Conservation (phyloP, 441 rosid genomes). For the Erodium moschatum region DNA sequence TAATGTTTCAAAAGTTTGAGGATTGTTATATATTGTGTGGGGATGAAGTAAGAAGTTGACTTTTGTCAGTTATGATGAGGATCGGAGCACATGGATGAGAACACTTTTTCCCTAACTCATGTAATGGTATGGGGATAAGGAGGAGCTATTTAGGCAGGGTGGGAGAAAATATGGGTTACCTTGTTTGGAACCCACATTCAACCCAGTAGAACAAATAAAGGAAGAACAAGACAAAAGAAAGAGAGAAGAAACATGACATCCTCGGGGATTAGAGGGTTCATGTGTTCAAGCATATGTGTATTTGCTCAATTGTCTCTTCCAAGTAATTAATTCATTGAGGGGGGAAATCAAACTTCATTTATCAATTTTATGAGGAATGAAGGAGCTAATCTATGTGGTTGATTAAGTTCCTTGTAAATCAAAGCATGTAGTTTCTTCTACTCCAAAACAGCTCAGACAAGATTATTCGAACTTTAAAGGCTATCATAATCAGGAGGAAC, state of each 20-base stretch:
- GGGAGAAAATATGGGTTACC: not conserved
- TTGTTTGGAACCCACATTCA: not conserved
- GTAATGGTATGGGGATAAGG: not conserved
- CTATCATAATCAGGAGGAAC: not conserved
- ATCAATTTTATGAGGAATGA: not conserved
- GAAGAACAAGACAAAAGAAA: constrained; percentile 5
- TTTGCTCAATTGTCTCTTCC: not conserved
- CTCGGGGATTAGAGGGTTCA: not conserved
- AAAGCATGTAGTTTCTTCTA: not conserved
- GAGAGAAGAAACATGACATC: not conserved
- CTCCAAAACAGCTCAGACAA: constrained; percentile 1
- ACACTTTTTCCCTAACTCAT: not conserved
- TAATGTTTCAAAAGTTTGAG: not conserved
- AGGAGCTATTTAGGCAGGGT: not conserved
- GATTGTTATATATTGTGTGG: not conserved
- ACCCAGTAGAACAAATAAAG: not conserved
- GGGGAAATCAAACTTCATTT: not conserved
- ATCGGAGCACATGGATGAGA: not conserved
- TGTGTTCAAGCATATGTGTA: not conserved
- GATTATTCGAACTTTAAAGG: not conserved
- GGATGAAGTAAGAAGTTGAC: not conserved
- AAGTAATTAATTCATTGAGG: not conserved
- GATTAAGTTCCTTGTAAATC: not conserved
- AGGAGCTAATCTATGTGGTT: not conserved
- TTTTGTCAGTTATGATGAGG: not conserved